Conservation (phyloP, 805 yeast species). For the Kurtzmaniella cleridarum region DNA sequence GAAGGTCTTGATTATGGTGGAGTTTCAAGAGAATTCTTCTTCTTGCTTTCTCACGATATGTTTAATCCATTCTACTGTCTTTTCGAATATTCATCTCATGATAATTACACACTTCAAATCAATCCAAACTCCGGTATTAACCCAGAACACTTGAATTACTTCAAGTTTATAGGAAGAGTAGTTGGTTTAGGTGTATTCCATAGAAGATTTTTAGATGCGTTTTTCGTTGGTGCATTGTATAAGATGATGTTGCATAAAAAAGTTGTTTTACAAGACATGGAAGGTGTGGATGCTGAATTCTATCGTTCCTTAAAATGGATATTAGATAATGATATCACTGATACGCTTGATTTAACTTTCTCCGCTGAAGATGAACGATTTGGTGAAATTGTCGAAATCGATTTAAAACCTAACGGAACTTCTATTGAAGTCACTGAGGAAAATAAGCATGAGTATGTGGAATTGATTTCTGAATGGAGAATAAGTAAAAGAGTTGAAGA, state of each 20-base stretch:
- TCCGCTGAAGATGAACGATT: constrained; percentile 88
- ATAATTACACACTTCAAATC: constrained; percentile 94
- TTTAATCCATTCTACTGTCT: constrained; percentile 96
- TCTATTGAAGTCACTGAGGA: constrained; percentile 91
- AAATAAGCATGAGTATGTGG: constrained; percentile 92
- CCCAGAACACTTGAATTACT: constrained; percentile 96
- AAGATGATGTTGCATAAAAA: constrained; percentile 96
- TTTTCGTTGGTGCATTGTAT: constrained; percentile 96
- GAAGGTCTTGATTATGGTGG: constrained; percentile 99
- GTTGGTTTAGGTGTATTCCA: constrained; percentile 98
- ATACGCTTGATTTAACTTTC: constrained; percentile 78
- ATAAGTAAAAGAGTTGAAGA: constrained; percentile 89
- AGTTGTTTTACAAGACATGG: constrained; percentile 95
- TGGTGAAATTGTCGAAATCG: constrained; percentile 87
- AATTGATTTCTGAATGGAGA: constrained; percentile 92
- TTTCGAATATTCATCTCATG: constrained; percentile 96
- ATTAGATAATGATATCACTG: constrained; percentile 86
- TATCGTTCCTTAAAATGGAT: constrained; percentile 94
- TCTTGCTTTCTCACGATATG: constrained; percentile 95
- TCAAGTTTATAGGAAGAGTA: constrained; percentile 96
- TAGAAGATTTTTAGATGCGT: constrained; percentile 94
- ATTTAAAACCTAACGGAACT: constrained; percentile 83
- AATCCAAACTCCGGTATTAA: constrained; percentile 96
- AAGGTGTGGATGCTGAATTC: constrained; percentile 97
- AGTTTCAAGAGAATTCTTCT: constrained; percentile 96